Base-by-base conservation (phyloP, 2,329 filamentous ascomycete species). In the Xylariaceae sp. region DNA sequence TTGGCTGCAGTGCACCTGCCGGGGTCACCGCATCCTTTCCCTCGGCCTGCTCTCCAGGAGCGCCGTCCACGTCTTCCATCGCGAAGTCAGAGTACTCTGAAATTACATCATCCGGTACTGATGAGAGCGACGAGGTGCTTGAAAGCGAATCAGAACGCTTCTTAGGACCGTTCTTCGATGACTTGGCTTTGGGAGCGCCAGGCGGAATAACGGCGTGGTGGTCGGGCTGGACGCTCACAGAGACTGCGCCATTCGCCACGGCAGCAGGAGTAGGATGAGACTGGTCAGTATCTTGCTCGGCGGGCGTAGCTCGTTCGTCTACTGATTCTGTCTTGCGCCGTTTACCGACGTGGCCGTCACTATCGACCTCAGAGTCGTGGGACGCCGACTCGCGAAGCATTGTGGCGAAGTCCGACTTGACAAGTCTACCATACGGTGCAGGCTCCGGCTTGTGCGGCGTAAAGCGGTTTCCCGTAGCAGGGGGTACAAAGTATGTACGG, bases 401-500 rank as follows among this genome's bases (percentile, higher is more conserved):
- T 11, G 64, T 68, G 3, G 71, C 71, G 59, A 77, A 62, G 60
- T 77, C 74, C 65, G 78, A 73, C 47, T 69, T 76, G 64, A 79
- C 67, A n/a, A 84, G 73, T 44, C 76, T 70, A 37, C 68, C 71
- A 72, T 82, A 83, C 1, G 81, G 80, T 45, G 80, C 80, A 58
- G 73, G 68, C 70, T 76, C 76, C 18, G 81, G 76, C 64, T 76
- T 75, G 65, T 75, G 77, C 13, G 77, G 76, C 34, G 75, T 74
- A 61, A 75, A 73, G 56, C 71, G 71, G 64, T 72, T 74, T 68
- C 75, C 75, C 39, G 75, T 76, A n/a, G 76, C 70, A 9, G 77
- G 76, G 13, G 78, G 77, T 45, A 79, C 76, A 70, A 85, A 85
- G 71, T 82, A 82, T 63, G 81, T 75, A 72, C 75, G 76, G 62